Evolutionary conservation across 164 flowering plant genomes (phyloP), one percentile per base, ranked within the genome.

Genomic region (Nelumbo lutea): DNA sequence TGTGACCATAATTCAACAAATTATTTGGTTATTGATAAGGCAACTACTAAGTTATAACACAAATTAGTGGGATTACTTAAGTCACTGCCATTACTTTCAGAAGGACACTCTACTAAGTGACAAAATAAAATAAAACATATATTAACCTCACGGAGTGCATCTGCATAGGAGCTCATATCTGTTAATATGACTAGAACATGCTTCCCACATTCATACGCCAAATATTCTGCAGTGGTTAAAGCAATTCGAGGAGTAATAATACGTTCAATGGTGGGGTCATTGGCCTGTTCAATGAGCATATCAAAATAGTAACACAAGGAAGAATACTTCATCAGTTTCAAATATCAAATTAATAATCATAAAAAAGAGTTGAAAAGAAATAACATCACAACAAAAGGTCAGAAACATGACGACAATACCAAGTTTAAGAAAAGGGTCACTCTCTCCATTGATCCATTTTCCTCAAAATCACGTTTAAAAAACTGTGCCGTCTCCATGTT

Each of bases 401-500:
- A 52, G 27, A 13, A 53, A 10, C 4, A 53, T 42, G 48, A 60
- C 9, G 39, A 64, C 40, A 2, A 64, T 88, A 90, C 97, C 95
- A 93, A 77, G 76, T 95, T 95, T 62, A 95, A 79, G 70, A 95
- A 95, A 58, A 92, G 95, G 42, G 97, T 93, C 76, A 90, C 98
- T 82, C 99, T 89, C 84, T 96, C 99, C 96, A 93, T 96, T 2
- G 98, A 96, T 41, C 98, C 98, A 78, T 95, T 93, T 76, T 93
- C 98, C 82, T 96, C 99, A 85, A 96, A 96, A 84, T 96, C 99
- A 67, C 98, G 94, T 77, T 96, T 96, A 77, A 96, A 96, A 79
- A 90, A 96, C 79, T 93, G 97, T 47, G 97, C 97, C 38, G 96
- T 96, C 78, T 96, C 97, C 99, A 96, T 96, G 78, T 93, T 96